Evolutionary conservation across 768 basidiomycete genomes (phyloP), one percentile per base, ranked within the genome.

Genomic region (Hemileccinum rubropunctum): DNA sequence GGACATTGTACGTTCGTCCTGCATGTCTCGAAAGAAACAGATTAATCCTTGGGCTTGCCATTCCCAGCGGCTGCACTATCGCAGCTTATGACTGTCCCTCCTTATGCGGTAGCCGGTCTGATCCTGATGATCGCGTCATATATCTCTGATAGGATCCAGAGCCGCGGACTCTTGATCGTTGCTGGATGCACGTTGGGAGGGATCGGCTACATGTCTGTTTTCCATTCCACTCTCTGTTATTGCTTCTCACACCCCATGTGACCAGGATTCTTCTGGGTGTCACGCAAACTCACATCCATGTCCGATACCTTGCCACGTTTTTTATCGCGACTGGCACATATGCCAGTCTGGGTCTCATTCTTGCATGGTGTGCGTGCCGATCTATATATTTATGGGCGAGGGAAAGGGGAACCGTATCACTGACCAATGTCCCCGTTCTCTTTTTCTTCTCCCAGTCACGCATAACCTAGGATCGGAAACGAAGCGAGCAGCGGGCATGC

Each of bases 1-100:
- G 76, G 74, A 7, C 70, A 69, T 58, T 71, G 76, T 78, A 55
- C 23, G 73, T 56, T 38, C 35, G 1, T 27, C 10, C 18, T 0
- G 3, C 4, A 11, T 18, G 12, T 34, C 18, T 39, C 14, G 17
- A 7, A 21, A 20, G 4, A 18, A 15, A 20, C 30, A 23, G 23
- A 23, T 23, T 9, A 5, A 20, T 27, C 32, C 7, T 3, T 23
- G 23, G 3, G 6, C 27, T n/a, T 18, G 28, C 12, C 33, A 8
- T 51, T 45, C 18, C 12, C 45, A 77, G 76, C 72, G 14, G 59
- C 70, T 42, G 78, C 76, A 4, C 51, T 75, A 38, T 72, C 74
- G 0, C 78, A 81, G 55, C 61, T 81, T 1, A 70, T 79, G 57
- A 78, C 78, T 7, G 79, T 81, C 11, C 77, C 80, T 8, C 80